phyloP scores from a whole-genome alignment of 495 filamentous ascomycete species.

The Penicillium odoratum region DNA sequence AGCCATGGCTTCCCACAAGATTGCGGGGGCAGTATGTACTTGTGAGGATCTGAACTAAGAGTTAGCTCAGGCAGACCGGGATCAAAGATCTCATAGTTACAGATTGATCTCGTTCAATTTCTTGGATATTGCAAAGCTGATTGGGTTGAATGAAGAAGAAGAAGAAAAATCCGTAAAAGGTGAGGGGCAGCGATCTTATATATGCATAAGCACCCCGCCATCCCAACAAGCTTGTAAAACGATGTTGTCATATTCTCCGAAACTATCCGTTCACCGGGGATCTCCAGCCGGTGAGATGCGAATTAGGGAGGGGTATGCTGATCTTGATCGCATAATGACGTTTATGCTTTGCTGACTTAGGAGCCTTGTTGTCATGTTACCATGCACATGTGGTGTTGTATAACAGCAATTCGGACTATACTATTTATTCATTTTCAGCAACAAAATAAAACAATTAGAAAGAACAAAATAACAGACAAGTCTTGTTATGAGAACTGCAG shows the following conservation, averaged over 20 bases:
- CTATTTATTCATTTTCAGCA: neutral
- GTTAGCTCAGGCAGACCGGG: slow-evolving; percentile 18
- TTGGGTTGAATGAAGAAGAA: slow-evolving; percentile 1
- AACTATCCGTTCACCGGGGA: slow-evolving; percentile 19
- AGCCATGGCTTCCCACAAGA: slow-evolving; percentile 43
- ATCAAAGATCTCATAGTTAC: slow-evolving; percentile 23
- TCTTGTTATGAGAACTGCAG: neutral
- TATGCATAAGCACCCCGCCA: slow-evolving; percentile 19
- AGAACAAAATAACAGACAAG: neutral
- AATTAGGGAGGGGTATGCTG: slow-evolving; percentile 14
- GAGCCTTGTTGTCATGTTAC: neutral
- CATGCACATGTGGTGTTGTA: neutral
- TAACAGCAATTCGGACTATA: neutral
- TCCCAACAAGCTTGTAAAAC: slow-evolving; percentile 1
- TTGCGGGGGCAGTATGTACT: slow-evolving; percentile 26
- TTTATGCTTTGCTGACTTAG: slow-evolving; percentile 10
- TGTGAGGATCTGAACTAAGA: slow-evolving; percentile 13
- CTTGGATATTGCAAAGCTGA: slow-evolving; percentile 4
- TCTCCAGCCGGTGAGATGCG: slow-evolving; percentile 18
- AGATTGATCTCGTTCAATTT: slow-evolving; percentile 3
- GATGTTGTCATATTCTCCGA: slow-evolving; percentile 21
- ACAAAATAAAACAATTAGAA: neutral
- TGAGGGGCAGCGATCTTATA: slow-evolving; percentile 27
- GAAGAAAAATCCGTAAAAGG: slow-evolving; percentile 5
- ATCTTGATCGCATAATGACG: slow-evolving; percentile 22